Conservation (phyloP, 2,329 filamentous ascomycete genomes). For the Pseudocercospora musae region DNA sequence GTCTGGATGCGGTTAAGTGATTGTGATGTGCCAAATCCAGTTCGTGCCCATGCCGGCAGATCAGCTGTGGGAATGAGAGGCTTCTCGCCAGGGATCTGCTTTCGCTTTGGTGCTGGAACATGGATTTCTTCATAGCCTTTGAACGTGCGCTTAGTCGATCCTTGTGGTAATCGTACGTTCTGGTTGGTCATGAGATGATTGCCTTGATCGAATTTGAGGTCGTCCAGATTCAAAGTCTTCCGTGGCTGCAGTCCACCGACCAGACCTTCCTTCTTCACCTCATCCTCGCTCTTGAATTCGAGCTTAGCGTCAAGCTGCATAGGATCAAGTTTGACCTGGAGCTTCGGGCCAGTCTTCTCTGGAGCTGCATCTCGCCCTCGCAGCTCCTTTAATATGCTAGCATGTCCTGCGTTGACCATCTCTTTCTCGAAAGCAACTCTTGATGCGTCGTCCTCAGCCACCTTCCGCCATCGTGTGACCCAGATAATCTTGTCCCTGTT, state of each 20-base stretch:
- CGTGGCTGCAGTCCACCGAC: slow-evolving; percentile 82
- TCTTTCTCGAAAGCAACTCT: slow-evolving; percentile 78
- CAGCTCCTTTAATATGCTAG: slow-evolving; percentile 83
- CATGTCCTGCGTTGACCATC: slow-evolving; percentile 84
- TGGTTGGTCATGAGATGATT: slow-evolving; percentile 99
- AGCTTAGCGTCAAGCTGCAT: slow-evolving; percentile 70
- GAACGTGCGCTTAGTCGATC: slow-evolving; percentile 90
- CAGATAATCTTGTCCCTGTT: slow-evolving; percentile 95
- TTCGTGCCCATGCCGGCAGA: slow-evolving; percentile 86
- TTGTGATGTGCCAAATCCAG: slow-evolving; percentile 80
- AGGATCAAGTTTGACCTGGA: slow-evolving; percentile 73
- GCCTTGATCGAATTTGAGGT: slow-evolving; percentile 93
- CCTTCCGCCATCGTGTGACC: slow-evolving; percentile 82
- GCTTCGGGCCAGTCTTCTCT: slow-evolving; percentile 58
- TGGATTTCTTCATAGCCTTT: slow-evolving; percentile 99
- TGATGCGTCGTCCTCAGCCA: slow-evolving; percentile 71
- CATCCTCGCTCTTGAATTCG: slow-evolving; percentile 51
- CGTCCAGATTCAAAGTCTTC: slow-evolving; percentile 88
- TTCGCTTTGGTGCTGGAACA: slow-evolving; percentile 87
- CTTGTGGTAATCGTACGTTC: slow-evolving; percentile 87
- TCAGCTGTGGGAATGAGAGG: slow-evolving; percentile 78
- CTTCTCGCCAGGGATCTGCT: slow-evolving; percentile 70
- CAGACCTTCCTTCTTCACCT: slow-evolving; percentile 63
- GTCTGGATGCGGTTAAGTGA: slow-evolving; percentile 94
- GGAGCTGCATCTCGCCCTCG: slow-evolving; percentile 64